Conservation (phyloP, 495 filamentous ascomycete genomes). For the Xylaria sp. region DNA sequence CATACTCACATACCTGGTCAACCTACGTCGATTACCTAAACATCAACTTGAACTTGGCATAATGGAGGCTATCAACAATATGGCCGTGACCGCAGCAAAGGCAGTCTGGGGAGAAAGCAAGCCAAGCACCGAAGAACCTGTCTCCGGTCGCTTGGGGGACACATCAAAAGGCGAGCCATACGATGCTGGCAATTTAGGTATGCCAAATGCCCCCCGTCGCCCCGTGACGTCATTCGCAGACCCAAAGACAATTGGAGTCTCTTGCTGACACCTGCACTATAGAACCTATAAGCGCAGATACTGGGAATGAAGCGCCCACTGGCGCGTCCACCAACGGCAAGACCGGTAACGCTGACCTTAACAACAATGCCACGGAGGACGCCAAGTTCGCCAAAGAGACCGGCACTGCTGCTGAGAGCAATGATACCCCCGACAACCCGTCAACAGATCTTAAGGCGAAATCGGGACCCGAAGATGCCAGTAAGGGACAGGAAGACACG, state of each 20-base stretch:
- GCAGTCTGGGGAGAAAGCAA: slow-evolving; percentile 58
- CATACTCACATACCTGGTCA: not conserved
- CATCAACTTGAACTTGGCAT: slow-evolving; percentile 1
- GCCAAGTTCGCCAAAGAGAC: slow-evolving; percentile 37
- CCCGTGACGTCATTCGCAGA: slow-evolving; percentile 23
- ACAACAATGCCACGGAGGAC: slow-evolving; percentile 20
- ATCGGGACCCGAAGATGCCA: slow-evolving; percentile 38
- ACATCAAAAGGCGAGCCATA: slow-evolving; percentile 64
- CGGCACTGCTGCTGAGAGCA: slow-evolving; percentile 29
- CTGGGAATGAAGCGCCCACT: slow-evolving; percentile 3
- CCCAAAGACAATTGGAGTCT: slow-evolving; percentile 1
- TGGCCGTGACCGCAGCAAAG: slow-evolving; percentile 52
- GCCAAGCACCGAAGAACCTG: slow-evolving; percentile 53
- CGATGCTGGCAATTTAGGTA: slow-evolving; percentile 63
- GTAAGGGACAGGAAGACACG: slow-evolving; percentile 47
- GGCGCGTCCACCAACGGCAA: slow-evolving; percentile 8
- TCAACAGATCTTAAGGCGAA: slow-evolving; percentile 35
- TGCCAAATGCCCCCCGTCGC: not conserved
- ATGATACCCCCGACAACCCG: slow-evolving; percentile 34
- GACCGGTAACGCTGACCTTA: not conserved
- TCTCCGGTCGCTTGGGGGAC: slow-evolving; percentile 60
- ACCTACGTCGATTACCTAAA: not conserved
- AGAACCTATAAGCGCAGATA: slow-evolving; percentile 30
- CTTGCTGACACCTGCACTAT: slow-evolving; percentile 24
- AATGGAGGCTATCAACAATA: slow-evolving; percentile 64